A percentile compares a stretch with the other conserved stretches of the same genome.
phyloP scores from a whole-genome alignment of 2,329 filamentous ascomycete species.

The Aspergillus fumigatus region DNA sequence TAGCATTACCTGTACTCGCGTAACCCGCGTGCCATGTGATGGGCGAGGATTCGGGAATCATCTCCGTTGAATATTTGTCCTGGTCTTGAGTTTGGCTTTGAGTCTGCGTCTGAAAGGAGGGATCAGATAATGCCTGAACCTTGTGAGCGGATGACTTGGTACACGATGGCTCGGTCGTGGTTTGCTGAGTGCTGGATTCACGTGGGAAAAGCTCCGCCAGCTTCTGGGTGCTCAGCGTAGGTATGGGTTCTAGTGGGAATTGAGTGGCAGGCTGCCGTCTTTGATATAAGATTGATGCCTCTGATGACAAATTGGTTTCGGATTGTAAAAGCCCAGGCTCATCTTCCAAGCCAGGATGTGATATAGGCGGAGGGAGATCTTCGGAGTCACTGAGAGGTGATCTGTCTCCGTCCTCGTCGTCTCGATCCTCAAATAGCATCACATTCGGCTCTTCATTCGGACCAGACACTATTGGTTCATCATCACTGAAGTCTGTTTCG shows the following conservation, averaged over 20 bases:
- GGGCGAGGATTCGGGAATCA: conserved; percentile 40
- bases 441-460: conserved; percentile 3
- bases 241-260: conserved; percentile 34
- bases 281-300: conserved; percentile 36
- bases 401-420: conserved; percentile 7
- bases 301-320: conserved; percentile 28
- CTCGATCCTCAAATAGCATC: not conserved
- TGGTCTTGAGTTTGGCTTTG: conserved; percentile 18
- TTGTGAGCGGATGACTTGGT: conserved; percentile 6
- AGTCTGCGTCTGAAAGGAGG: conserved; percentile 14
- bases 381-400: conserved; percentile 24
- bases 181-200: conserved; percentile 17
- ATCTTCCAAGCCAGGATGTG: conserved; percentile 18
- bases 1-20: conserved; percentile 2
- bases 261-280: conserved; percentile 33
- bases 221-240: conserved; percentile 32
- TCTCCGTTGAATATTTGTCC: conserved; percentile 24
- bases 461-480: conserved; percentile 8
- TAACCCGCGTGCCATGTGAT: conserved; percentile 16
- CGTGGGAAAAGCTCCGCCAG: conserved; percentile 37
- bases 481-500: conserved; percentile 33
- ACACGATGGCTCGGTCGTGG: conserved; percentile 2
- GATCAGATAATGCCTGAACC: not conserved
- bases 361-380: conserved; percentile 26
- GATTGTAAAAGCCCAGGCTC: conserved; percentile 20